Percentiles rank a stretch among this genome's conserved stretches.
Conservation (phyloP, 108 stramenopile species). For the Cyclotella baltica region DNA sequence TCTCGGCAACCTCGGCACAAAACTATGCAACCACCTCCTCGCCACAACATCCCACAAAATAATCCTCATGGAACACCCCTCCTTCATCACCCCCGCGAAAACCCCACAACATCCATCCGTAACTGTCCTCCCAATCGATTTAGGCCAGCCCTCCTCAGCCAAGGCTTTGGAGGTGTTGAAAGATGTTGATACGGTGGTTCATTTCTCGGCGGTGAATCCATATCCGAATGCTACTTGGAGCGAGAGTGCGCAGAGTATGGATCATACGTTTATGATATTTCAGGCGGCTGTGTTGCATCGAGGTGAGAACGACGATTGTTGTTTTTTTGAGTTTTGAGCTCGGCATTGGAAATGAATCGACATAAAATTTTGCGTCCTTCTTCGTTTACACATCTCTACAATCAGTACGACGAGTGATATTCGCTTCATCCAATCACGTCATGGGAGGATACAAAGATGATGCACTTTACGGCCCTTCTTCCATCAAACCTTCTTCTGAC, state of each 20-base stretch:
- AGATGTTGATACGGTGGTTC: constrained; percentile 32
- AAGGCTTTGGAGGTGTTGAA: constrained; percentile 16
- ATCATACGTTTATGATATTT: constrained; percentile 52
- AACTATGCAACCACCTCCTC: constrained; percentile 53
- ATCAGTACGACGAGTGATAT: constrained; percentile 50
- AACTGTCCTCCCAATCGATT: constrained; percentile 38
- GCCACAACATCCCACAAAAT: constrained; percentile 27
- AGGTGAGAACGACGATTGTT: constrained; percentile 7
- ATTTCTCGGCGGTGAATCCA: constrained; percentile 60
- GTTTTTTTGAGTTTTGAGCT: not conserved
- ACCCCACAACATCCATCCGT: constrained; percentile 21
- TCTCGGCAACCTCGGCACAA: constrained; percentile 53
- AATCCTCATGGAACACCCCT: constrained; percentile 53
- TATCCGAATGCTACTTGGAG: constrained; percentile 56
- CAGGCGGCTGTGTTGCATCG: constrained; percentile 24
- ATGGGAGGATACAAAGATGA: constrained; percentile 64
- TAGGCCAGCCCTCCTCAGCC: constrained; percentile 23
- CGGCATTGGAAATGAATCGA: not conserved
- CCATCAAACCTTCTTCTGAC: constrained; percentile 31
- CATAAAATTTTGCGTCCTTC: not conserved
- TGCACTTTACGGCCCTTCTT: constrained; percentile 35
- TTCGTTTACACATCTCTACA: not conserved
- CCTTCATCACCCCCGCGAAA: constrained; percentile 25
- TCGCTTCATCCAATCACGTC: constrained; percentile 59
- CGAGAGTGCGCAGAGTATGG: constrained; percentile 52